Evolutionary conservation across 441 rosid genomes (phyloP).

Genomic region (Kokia cookei): DNA sequence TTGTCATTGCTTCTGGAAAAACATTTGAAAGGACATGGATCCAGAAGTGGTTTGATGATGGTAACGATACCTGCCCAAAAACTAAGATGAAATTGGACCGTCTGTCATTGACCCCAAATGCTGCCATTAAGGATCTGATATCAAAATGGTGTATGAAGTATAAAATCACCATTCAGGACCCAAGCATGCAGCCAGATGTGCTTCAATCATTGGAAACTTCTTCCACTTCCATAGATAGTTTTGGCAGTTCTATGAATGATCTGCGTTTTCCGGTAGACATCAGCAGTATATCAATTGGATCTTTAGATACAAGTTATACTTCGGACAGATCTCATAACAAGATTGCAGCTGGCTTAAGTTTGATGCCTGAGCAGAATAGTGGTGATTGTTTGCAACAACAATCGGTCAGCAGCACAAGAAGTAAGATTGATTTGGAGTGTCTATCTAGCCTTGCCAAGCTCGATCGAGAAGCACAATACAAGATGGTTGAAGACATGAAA

Average conservation of each 20-base stretch:
- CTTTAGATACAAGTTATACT: constrained; percentile 40
- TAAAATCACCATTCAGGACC: constrained; percentile 47
- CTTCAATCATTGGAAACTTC: constrained; percentile 32
- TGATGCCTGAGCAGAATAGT: constrained; percentile 18
- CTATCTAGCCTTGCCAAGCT: constrained; percentile 41
- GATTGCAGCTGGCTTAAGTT: constrained; percentile 26
- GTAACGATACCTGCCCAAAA: constrained; percentile 62
- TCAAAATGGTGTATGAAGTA: constrained; percentile 56
- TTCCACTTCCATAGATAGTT: constrained; percentile 58
- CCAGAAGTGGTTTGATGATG: constrained; percentile 83
- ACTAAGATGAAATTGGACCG: constrained; percentile 40
- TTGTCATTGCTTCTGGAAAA: constrained; percentile 71
- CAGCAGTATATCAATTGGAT: constrained; percentile 52
- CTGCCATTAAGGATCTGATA: constrained; percentile 49
- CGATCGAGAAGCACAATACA: constrained; percentile 54
- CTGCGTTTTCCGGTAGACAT: constrained; percentile 51
- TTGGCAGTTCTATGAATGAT: constrained; percentile 51
- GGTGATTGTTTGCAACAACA: constrained; percentile 23
- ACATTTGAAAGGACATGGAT: constrained; percentile 84
- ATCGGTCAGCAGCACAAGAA: constrained; percentile 14
- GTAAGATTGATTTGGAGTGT: constrained; percentile 31
- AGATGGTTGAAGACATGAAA: constrained; percentile 44
- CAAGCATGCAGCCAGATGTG: constrained; percentile 21
- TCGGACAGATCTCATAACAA: constrained; percentile 31
- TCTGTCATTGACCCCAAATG: constrained; percentile 45